Evolutionary conservation across 805 yeast genomes (phyloP), one percentile per base, ranked within the genome.

Genomic region (Kuraishia borneana): DNA sequence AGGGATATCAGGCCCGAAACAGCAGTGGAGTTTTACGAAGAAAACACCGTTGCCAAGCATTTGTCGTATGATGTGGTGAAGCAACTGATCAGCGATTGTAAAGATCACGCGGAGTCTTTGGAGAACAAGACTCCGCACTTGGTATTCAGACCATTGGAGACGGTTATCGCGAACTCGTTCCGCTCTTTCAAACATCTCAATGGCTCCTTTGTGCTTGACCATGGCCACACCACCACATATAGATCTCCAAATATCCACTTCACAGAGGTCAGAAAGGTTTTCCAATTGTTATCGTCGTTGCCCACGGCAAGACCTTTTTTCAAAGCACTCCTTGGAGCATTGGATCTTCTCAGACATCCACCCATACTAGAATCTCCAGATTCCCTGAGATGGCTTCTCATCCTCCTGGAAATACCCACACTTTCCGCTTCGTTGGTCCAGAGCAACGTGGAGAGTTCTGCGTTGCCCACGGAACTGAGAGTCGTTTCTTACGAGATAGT

Each of bases 381-480:
- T 2, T 61, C 70, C 16, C 50, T 76, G 20, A 50, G 60, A 30
- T 82, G 84, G 79, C 44, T 83, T 2, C 53, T 83, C 13, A 71
- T 83, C 3, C 54, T 83, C 9, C 53, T 80, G 34, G 88, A 82
- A 38, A 71, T 78, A 21, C 95, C 95, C 0, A 61, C 69, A 4
- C 52, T 83, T 6, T 55, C 66, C 5, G 57, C 63, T 17, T 67
- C 78, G 7, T 54, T 74, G 3, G 52, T 63, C 30, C 54, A 41
- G 34, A 46, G 29, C 21, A 38, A 37, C n/a, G 30, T 26, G 19
- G 31, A 37, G 3, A 17, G 23, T n/a, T 36, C 48, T 10, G 26
- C 37, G 4, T 29, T 36, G 18, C 43, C 68, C 1, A 66, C 70
- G 0, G 82, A 73, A 42, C 62, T 79, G 17, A 67, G 68, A 39